phyloP scores from a whole-genome alignment of 495 filamentous ascomycete species.

The Neurospora sp. region DNA sequence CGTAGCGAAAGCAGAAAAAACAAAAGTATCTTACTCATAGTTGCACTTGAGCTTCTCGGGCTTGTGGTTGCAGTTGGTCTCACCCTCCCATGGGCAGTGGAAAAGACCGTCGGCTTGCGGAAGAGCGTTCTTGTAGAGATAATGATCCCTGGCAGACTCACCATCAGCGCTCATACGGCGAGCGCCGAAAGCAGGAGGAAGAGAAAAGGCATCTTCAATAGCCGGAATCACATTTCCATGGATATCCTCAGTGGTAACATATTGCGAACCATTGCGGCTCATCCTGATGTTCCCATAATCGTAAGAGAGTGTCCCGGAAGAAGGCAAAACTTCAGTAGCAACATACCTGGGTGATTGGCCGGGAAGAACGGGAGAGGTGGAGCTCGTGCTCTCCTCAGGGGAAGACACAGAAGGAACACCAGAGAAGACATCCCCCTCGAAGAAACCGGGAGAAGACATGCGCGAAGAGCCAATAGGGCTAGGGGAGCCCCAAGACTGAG shows the following conservation, averaged over 20 bases:
- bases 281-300: slow-evolving; percentile 11
- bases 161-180: slow-evolving; percentile 39
- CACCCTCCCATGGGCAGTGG: slow-evolving; percentile 78
- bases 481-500: slow-evolving; percentile 40
- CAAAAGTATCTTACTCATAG: slow-evolving; percentile 64
- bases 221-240: slow-evolving; percentile 26
- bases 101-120: slow-evolving; percentile 65
- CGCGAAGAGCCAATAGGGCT: slow-evolving; percentile 35
- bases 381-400: slow-evolving; percentile 34
- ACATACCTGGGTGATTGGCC: slow-evolving; percentile 43
- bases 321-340: slow-evolving; percentile 3
- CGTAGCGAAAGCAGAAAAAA: slow-evolving; percentile 4
- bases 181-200: slow-evolving; percentile 30
- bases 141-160: slow-evolving; percentile 66
- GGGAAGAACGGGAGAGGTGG: slow-evolving; percentile 33
- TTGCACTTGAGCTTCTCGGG: slow-evolving; percentile 92
- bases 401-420: slow-evolving; percentile 29
- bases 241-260: slow-evolving; percentile 32
- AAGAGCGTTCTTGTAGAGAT: slow-evolving; percentile 61
- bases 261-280: slow-evolving; percentile 23
- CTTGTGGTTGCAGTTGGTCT: slow-evolving; percentile 68
- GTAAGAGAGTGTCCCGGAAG: slow-evolving; percentile 16
- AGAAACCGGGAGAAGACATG: slow-evolving; percentile 36
- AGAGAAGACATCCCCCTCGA: slow-evolving; percentile 37
- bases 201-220: slow-evolving; percentile 32